Evolutionary conservation across 2,329 filamentous ascomycete species (phyloP), one percentile per base, ranked within the genome.

Genomic region (Verticillium longisporum): DNA sequence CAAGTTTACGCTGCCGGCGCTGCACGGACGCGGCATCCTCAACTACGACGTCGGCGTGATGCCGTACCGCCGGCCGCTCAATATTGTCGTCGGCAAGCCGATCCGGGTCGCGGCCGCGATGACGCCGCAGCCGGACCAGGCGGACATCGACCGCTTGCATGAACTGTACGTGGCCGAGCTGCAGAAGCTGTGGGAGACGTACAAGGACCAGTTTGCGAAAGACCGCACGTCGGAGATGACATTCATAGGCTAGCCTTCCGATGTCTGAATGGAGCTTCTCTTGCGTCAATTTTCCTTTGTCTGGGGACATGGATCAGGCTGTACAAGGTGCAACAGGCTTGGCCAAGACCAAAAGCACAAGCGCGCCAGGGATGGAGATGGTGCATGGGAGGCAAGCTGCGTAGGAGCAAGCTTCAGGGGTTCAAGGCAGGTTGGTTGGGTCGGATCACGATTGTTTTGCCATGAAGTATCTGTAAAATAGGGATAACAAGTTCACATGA

Each of bases 1-100:
- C 80, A 96, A 96, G 58, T 99, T 97, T 69, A 98, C 95, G 0
- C 82, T 98, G 11, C 93, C 95, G 1, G 83, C 96, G 33, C 89
- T 97, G 69, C 92, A 97, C 73, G 94, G 93, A 2, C 80, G 93
- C 32, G 94, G 94, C 13, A 88, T 98, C 50, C 97, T 98, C 77
- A 99, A 99, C 74, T 98, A 99, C 72, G 95, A 99, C 73, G 91
- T 97, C 14, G 95, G 95, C 4, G 78, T 98, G 68, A 92, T 98
- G 91, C 95, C 95, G 0, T 98, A 97, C 73, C 87, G 95, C 13
- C 82, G 88, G 58, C 88, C 92, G 11, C 79, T 99, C 62, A 95
- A 98, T 71, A 86, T 97, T 56, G 93, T 99, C 13, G 90, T 97
- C 14, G 94, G 94, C 3, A 82, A 84, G 59, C 92, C 94, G 0